phyloP scores from a whole-genome alignment of 495 filamentous ascomycete genomes.

The Talaromyces thailandensis region DNA sequence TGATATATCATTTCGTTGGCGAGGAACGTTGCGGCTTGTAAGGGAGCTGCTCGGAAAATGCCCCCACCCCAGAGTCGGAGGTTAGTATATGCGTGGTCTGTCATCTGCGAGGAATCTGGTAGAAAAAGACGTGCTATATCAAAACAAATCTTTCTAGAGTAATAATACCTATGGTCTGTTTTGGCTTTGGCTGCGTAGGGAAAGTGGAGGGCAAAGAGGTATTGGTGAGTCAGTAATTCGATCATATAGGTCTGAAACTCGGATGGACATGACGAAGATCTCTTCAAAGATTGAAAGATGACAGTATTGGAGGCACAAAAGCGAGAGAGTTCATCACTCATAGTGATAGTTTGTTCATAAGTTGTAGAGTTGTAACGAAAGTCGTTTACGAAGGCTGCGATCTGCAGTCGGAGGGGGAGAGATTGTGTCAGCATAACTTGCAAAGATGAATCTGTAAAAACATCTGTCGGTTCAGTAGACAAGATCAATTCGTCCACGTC shows the following conservation, averaged over 20 bases:
- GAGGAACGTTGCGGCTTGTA: background rate
- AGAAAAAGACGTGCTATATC: background rate
- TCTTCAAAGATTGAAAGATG: background rate
- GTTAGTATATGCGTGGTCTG: background rate
- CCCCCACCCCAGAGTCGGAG: slow-evolving; percentile 1
- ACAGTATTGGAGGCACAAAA: background rate
- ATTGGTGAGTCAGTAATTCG: slow-evolving; percentile 1
- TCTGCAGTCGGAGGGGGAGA: background rate
- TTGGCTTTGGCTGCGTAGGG: background rate
- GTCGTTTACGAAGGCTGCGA: background rate
- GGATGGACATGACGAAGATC: background rate
- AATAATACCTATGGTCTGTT: background rate
- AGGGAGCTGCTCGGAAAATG: background rate
- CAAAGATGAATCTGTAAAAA: background rate
- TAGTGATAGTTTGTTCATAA: background rate
- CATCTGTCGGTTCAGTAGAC: background rate
- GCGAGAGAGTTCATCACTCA: background rate
- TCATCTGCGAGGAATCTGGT: background rate
- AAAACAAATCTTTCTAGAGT: background rate
- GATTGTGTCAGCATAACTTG: background rate
- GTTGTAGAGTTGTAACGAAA: background rate
- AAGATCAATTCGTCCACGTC: background rate
- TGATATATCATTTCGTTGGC: background rate
- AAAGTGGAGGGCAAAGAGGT: slow-evolving; percentile 1
- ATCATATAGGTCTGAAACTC: background rate